Percentiles rank a stretch among this genome's conserved stretches.
Evolutionary conservation across 805 yeast genomes (phyloP).

Genomic region (Pichia manshurica): DNA sequence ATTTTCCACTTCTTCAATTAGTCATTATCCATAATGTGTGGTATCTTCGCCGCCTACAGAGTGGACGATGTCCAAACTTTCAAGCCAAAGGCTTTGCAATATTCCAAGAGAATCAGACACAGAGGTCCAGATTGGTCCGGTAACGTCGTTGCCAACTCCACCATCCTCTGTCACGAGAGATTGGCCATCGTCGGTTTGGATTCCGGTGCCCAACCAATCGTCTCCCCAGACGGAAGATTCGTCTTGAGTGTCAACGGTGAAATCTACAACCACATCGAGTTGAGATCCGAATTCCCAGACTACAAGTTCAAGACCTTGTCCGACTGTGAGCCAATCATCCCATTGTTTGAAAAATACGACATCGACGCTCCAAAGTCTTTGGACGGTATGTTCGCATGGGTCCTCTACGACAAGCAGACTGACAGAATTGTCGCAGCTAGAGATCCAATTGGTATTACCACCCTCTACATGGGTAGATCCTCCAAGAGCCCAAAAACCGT

Average conservation of each 20-base stretch:
- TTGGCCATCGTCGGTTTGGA: slow-evolving; percentile 96
- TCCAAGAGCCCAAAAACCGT: slow-evolving; percentile 65
- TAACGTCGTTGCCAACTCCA: slow-evolving; percentile 67
- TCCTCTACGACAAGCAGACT: slow-evolving; percentile 70
- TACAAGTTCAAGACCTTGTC: slow-evolving; percentile 80
- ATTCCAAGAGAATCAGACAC: slow-evolving; percentile 91
- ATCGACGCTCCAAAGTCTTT: slow-evolving; percentile 85
- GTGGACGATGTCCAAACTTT: slow-evolving; percentile 74
- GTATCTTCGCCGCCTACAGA: slow-evolving; percentile 89
- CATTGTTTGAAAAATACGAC: slow-evolving; percentile 81
- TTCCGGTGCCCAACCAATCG: slow-evolving; percentile 97
- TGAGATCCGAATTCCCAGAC: slow-evolving; percentile 69
- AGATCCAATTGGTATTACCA: slow-evolving; percentile 97
- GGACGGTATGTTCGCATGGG: slow-evolving; percentile 99
- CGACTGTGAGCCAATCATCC: slow-evolving; percentile 98
- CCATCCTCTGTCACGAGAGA: slow-evolving; percentile 91
- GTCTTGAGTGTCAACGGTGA: slow-evolving; percentile 93
- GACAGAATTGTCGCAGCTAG: slow-evolving; percentile 95
- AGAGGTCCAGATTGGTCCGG: slow-evolving; percentile 99
- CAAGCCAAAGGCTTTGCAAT: slow-evolving; percentile 83
- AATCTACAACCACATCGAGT: slow-evolving; percentile 90
- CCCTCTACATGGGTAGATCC: slow-evolving; percentile 89
- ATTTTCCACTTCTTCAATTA: background rate
- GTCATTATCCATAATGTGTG: slow-evolving; percentile 64
- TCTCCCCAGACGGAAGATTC: slow-evolving; percentile 67